Evolutionary conservation across 2,329 filamentous ascomycete species (phyloP).

Genomic region (Fusarium nisikadoi): DNA sequence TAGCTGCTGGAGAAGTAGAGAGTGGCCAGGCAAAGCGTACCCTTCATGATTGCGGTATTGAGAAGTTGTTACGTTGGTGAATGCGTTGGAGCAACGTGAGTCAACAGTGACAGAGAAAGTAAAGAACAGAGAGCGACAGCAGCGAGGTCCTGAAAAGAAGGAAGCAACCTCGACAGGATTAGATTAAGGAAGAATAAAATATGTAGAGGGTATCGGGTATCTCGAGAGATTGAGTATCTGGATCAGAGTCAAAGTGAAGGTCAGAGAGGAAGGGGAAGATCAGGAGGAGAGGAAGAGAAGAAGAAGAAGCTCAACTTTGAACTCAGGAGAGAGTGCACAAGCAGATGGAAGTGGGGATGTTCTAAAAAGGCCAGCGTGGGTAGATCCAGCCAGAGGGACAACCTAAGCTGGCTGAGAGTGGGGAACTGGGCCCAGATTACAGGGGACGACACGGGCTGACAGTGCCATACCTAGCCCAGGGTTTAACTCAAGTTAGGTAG

Average conservation of each 20-base stretch:
- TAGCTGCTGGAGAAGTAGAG: constrained; percentile 19
- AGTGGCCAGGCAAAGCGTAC: constrained; percentile 37
- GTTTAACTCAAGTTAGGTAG: constrained; percentile 1
- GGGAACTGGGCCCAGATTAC: constrained; percentile 11
- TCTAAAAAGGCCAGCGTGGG: constrained; percentile 46
- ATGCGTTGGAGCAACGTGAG: constrained; percentile 31
- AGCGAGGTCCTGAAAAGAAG: constrained; percentile 39
- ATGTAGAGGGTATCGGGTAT: constrained; percentile 32
- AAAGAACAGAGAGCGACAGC: constrained; percentile 37
- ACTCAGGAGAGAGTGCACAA: constrained; percentile 38
- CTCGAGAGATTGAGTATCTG: constrained; percentile 28
- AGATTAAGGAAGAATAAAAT: constrained; percentile 37
- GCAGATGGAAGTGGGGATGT: constrained; percentile 36
- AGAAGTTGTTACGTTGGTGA: constrained; percentile 33
- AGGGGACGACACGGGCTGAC: constrained; percentile 18
- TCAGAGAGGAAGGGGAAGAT: constrained; percentile 21
- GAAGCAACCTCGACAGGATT: constrained; percentile 41
- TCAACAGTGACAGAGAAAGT: constrained; percentile 34
- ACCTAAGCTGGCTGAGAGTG: constrained; percentile 25
- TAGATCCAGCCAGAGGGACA: constrained; percentile 36
- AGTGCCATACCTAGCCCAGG: constrained; percentile 5
- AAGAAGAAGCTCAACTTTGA: constrained; percentile 31
- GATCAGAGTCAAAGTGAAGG: constrained; percentile 30
- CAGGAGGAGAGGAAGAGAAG: constrained; percentile 12
- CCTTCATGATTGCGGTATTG: constrained; percentile 51